phyloP scores from a whole-genome alignment of 164 flowering plant genomes.

The Dillenia suffruticosa region DNA sequence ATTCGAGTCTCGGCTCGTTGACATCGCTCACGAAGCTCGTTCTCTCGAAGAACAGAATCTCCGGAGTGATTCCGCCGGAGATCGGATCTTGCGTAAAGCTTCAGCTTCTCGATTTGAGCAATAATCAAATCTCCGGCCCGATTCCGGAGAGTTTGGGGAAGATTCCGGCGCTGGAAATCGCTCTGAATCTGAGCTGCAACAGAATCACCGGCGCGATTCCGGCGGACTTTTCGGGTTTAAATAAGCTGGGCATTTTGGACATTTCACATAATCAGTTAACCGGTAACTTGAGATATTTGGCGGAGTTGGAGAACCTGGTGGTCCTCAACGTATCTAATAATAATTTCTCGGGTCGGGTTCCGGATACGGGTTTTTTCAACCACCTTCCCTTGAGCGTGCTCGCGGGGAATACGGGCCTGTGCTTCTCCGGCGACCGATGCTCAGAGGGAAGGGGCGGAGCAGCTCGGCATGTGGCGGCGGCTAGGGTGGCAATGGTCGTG shows the following conservation, averaged over 20 bases:
- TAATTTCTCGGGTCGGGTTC: constrained; percentile 66
- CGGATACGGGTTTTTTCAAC: constrained; percentile 66
- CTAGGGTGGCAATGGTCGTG: constrained; percentile 60
- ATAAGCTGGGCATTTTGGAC: constrained; percentile 65
- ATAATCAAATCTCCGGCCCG: constrained; percentile 43
- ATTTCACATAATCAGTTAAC: constrained; percentile 62
- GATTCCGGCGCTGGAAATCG: constrained; percentile 74
- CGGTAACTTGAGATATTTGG: constrained; percentile 54
- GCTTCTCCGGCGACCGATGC: constrained; percentile 47
- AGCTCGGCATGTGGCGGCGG: constrained; percentile 19
- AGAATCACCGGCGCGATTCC: constrained; percentile 63
- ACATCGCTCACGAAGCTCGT: constrained; percentile 68
- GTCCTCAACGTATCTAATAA: constrained; percentile 67
- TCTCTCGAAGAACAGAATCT: constrained; percentile 45
- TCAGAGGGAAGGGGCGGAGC: constrained; percentile 18
- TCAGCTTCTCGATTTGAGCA: constrained; percentile 63
- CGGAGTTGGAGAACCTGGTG: constrained; percentile 62
- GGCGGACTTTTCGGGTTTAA: constrained; percentile 41
- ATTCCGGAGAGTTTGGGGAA: constrained; percentile 59
- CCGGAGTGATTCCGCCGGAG: constrained; percentile 58
- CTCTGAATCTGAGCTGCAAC: constrained; percentile 71
- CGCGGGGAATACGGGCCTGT: constrained; percentile 53
- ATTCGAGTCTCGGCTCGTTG: constrained; percentile 53
- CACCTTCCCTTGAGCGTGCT: constrained; percentile 60
- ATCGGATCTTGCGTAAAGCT: constrained; percentile 64